Evolutionary conservation across 805 yeast genomes (phyloP).

Genomic region (Pichia occidentalis): DNA sequence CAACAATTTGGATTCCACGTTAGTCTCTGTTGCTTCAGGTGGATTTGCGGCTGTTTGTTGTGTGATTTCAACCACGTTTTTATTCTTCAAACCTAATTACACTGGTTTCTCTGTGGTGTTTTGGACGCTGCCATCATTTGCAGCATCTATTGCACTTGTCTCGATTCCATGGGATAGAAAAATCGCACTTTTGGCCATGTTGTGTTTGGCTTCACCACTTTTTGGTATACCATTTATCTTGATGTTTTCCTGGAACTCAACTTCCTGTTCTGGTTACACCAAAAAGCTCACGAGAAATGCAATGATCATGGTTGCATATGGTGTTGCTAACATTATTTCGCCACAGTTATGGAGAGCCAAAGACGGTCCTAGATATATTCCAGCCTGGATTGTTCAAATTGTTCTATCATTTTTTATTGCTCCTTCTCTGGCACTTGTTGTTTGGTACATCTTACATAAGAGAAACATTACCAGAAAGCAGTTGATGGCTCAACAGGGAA

Average conservation of each 20-base stretch:
- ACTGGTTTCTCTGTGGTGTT: slow-evolving; percentile 25
- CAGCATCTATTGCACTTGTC: slow-evolving; percentile 23
- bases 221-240: slow-evolving; percentile 25
- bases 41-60: slow-evolving; percentile 41
- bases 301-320: slow-evolving; percentile 40
- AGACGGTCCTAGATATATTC: slow-evolving; percentile 43
- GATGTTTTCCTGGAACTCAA: slow-evolving; percentile 21
- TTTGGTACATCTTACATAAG: slow-evolving; percentile 37
- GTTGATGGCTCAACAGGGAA: slow-evolving; percentile 16
- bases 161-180: slow-evolving; percentile 39
- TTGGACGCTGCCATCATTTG: slow-evolving; percentile 30
- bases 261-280: slow-evolving; percentile 41
- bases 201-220: slow-evolving; percentile 41
- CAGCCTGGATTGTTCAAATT: slow-evolving; percentile 52
- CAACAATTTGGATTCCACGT: slow-evolving; percentile 39
- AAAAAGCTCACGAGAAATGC: slow-evolving; percentile 45
- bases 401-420: slow-evolving; percentile 44
- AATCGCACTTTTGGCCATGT: slow-evolving; percentile 40
- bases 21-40: slow-evolving; percentile 48
- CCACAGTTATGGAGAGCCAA: slow-evolving; percentile 49
- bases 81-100: slow-evolving; percentile 31
- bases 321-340: slow-evolving; percentile 45
- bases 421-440: slow-evolving; percentile 37
- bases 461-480: slow-evolving; percentile 33
- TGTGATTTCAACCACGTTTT: slow-evolving; percentile 31